Conservation (phyloP, 2,329 filamentous ascomycete species). For the Ceratocystis variospora region DNA sequence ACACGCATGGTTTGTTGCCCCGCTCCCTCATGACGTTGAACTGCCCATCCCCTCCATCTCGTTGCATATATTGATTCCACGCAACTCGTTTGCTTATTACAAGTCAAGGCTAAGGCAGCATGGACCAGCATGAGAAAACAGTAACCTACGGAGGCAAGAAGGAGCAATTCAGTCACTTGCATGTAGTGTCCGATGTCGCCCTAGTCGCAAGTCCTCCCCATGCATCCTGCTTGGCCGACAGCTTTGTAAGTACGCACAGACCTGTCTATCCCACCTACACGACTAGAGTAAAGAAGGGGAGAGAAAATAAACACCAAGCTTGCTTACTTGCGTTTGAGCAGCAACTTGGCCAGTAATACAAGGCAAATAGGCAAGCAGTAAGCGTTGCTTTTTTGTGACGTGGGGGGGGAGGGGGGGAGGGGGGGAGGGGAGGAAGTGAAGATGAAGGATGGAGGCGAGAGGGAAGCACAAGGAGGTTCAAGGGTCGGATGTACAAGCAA, state of each 20-base stretch:
- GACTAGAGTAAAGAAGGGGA: background rate
- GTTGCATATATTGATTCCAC: background rate
- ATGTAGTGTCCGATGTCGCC: constrained; percentile 7
- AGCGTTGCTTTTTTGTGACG: background rate
- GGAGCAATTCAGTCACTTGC: constrained; percentile 7
- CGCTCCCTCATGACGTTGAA: constrained; percentile 5
- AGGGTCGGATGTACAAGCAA: background rate
- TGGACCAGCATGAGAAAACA: background rate
- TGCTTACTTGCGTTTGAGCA: background rate
- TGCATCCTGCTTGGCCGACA: background rate
- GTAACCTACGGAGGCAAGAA: background rate
- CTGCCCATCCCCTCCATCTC: background rate
- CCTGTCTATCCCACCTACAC: background rate
- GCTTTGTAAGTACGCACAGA: constrained; percentile 8
- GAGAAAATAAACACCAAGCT: background rate
- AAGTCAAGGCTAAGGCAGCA: background rate
- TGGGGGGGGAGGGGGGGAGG: background rate
- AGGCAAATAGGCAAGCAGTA: background rate
- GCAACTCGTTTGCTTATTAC: background rate
- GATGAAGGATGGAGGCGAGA: background rate
- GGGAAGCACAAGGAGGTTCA: background rate
- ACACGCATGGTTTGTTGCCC: constrained; percentile 3
- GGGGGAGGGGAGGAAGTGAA: background rate
- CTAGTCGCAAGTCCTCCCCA: constrained; percentile 5
- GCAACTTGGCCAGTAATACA: background rate